Evolutionary conservation across 1,284 basidiomycete genomes (phyloP), one percentile per base, ranked within the genome.

Genomic region (Agroathelia rolfsii): DNA sequence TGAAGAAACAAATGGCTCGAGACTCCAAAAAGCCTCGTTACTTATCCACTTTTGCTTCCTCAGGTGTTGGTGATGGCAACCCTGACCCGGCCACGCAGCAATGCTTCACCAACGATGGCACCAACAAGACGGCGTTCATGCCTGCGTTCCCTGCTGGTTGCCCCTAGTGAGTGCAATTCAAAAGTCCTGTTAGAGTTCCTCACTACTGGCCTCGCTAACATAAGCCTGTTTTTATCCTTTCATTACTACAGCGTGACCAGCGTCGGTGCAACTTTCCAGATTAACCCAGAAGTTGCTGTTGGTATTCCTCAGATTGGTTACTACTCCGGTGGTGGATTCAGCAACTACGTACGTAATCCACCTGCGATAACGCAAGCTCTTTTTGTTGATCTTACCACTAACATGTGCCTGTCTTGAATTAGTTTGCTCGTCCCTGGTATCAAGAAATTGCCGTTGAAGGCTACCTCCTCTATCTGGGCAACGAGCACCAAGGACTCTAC

Each of bases 131-230:
- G 10, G 47, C 25, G 13, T 66, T 67, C 48, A 33, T 64, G 19
- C 60, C 61, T 4, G 39, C 35, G 0, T 59, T 61, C 52, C 58
- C 58, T n/a, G 49, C 55, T 6, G 46, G 52, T 3, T 67, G 64
- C 41, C 64, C 64, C 3, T 66, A 43, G n/a, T n/a, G n/a, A n/a
- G n/a, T n/a, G n/a, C n/a, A n/a, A n/a, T n/a, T n/a, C n/a, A n/a
- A n/a, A n/a, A n/a, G n/a, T n/a, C n/a, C n/a, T 41, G 40, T 43
- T 13, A 30, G 31, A 17, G 9, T 13, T 11, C 12, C 8, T n/a
- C 23, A 15, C 9, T n/a, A n/a, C n/a, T 14, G 12, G 14, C 29
- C 15, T 11, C 15, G 11, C 17, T 9, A 7, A 18, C 30, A 17
- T 31, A 7, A n/a, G 18, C 10, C 15, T 13, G 3, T 21, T 21